These are phyloP conservation scores for Penicillium atrosanguineum DNA, from an alignment of 495 filamentous ascomycete species.

Conservation along the genomic window DNA sequence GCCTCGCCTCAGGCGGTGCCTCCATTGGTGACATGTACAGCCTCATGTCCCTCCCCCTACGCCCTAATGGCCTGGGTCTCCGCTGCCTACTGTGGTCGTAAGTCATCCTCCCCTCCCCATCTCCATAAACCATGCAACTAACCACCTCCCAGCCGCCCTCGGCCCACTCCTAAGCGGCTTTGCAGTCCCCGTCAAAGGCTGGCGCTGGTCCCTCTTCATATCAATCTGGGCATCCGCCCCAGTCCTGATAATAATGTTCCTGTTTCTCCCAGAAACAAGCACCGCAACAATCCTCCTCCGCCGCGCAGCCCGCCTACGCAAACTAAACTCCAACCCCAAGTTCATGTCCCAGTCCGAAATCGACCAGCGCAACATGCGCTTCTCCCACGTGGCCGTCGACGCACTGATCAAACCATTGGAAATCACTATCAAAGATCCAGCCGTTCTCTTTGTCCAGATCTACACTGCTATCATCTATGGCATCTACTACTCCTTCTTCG, in stretches of 20 bases:
- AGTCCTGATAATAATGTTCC: constrained; percentile 50
- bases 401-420: constrained; percentile 61
- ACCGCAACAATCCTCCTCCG: constrained; percentile 56
- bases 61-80: constrained; percentile 54
- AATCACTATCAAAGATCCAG: constrained; percentile 62
- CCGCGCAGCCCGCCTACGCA: constrained; percentile 53
- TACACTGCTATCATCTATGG: constrained; percentile 65
- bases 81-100: constrained; percentile 49
- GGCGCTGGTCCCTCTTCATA: constrained; percentile 56
- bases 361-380: constrained; percentile 47
- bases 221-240: constrained; percentile 45
- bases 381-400: constrained; percentile 48
- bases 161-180: constrained; percentile 65
- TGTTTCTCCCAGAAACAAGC: constrained; percentile 57
- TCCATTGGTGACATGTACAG: constrained; percentile 54
- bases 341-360: constrained; percentile 51
- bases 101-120: constrained; percentile 1
- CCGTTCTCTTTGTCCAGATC: constrained; percentile 59
- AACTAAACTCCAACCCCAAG: constrained; percentile 37
- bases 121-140: constrained; percentile 26
- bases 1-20: constrained; percentile 54
- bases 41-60: constrained; percentile 53
- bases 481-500: constrained; percentile 71
- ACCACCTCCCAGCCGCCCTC: constrained; percentile 49
- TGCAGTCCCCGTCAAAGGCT: constrained; percentile 52